Evolutionary conservation across 192 early-diverging fungal genomes (phyloP).

Genomic region (Coemansia sp.): DNA sequence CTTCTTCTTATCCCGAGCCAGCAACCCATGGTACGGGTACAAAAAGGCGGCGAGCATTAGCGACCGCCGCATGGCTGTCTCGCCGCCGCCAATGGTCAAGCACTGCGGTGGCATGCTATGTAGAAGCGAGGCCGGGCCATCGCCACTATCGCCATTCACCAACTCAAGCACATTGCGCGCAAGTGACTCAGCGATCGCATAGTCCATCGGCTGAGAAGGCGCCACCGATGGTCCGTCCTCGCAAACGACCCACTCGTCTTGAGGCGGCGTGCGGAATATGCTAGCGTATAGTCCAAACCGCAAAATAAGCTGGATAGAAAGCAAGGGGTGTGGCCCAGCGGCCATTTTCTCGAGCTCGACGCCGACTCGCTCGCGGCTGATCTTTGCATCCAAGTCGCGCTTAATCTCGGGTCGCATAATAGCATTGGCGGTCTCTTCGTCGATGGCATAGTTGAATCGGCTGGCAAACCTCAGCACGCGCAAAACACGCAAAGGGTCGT

Average conservation of each 20-base stretch:
- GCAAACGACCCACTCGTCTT: background rate
- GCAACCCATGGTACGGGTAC: conserved; percentile 57
- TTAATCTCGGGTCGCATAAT: conserved; percentile 58
- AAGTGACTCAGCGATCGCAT: conserved; percentile 5
- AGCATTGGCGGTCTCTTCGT: conserved; percentile 63
- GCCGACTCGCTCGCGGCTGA: conserved; percentile 90
- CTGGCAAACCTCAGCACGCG: conserved; percentile 95
- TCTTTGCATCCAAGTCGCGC: conserved; percentile 72
- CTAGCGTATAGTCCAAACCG: conserved; percentile 46
- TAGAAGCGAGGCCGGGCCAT: background rate
- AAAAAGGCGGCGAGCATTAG: conserved; percentile 61
- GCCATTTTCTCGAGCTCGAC: conserved; percentile 95
- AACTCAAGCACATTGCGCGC: conserved; percentile 13
- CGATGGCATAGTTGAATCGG: conserved; percentile 79
- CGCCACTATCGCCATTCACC: background rate
- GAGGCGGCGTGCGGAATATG: conserved; percentile 31
- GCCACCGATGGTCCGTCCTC: background rate
- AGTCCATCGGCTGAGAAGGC: background rate
- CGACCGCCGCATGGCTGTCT: conserved; percentile 22
- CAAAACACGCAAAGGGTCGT: conserved; percentile 94
- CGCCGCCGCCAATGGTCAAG: background rate
- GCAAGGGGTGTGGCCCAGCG: conserved; percentile 57
- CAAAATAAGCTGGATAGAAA: conserved; percentile 53
- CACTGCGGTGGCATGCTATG: background rate
- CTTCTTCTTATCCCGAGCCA: conserved; percentile 50